These are phyloP conservation scores for Blastomyces parvus DNA, from an alignment of 2,329 filamentous ascomycete genomes.

Conservation along the genomic window DNA sequence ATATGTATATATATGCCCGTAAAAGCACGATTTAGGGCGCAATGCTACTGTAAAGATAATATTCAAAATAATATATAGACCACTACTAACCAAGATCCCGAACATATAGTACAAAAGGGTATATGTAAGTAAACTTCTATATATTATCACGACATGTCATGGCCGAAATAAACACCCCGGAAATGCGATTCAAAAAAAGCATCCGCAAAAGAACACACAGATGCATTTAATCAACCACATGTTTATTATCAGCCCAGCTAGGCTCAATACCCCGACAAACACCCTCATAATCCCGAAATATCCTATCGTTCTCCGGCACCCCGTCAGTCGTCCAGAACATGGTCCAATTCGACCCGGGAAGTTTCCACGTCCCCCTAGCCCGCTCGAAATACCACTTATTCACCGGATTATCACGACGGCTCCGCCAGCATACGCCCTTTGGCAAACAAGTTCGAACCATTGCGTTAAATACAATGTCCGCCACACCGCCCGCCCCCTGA, in stretches of 20 bases:
- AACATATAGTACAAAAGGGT: neutral
- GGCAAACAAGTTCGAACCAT: constrained; percentile 90
- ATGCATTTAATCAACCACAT: constrained; percentile 43
- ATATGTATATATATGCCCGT: neutral
- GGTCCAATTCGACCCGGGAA: constrained; percentile 77
- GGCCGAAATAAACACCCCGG: neutral
- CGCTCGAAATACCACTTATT: constrained; percentile 99
- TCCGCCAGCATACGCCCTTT: constrained; percentile 82
- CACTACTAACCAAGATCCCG: neutral
- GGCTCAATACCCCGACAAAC: constrained; percentile 57
- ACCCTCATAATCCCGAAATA: constrained; percentile 59
- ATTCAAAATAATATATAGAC: too few relatives aligned
- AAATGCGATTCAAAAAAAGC: neutral
- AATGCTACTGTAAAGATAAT: too few relatives aligned
- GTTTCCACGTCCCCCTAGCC: constrained; percentile 70
- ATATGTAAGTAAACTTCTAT: neutral
- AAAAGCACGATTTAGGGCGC: neutral
- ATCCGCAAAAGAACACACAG: neutral
- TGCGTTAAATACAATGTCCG: constrained; percentile 90
- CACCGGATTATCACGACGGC: constrained; percentile 80
- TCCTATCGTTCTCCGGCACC: constrained; percentile 44
- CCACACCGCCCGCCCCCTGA: constrained; percentile 85
- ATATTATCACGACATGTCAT: neutral
- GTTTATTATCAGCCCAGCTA: constrained; percentile 39
- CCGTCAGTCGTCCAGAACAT: constrained; percentile 95